phyloP scores from a whole-genome alignment of 495 filamentous ascomycete genomes.

The Xylaria cubensis region DNA sequence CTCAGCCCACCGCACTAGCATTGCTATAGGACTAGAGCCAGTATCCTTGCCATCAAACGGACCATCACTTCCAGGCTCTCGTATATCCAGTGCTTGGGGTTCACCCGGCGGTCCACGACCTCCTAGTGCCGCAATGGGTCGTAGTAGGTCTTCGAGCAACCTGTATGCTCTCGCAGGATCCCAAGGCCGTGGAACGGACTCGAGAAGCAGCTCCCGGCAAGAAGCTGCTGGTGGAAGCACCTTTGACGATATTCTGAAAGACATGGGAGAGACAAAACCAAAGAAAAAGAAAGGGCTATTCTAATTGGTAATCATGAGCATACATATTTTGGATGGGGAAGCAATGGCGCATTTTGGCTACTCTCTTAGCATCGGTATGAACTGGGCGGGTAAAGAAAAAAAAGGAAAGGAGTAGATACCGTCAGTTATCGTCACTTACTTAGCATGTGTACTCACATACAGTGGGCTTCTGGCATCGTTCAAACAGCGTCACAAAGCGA shows the following conservation, averaged over 20 bases:
- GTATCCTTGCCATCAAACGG: constrained; percentile 36
- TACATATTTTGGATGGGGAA: constrained; percentile 20
- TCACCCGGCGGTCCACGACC: constrained; percentile 39
- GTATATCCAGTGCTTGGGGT: constrained; percentile 36
- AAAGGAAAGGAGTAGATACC: not conserved
- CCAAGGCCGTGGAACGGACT: constrained; percentile 24
- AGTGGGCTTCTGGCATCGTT: not conserved
- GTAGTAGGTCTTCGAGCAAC: constrained; percentile 41
- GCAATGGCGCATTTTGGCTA: constrained; percentile 30
- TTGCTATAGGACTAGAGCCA: constrained; percentile 56
- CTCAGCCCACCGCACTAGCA: constrained; percentile 48
- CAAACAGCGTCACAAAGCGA: not conserved
- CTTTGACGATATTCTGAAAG: constrained; percentile 70
- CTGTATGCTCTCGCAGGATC: constrained; percentile 32
- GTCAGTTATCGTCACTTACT: not conserved
- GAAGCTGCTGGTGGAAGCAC: constrained; percentile 56
- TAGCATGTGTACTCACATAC: not conserved
- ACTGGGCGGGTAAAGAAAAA: constrained; percentile 20
- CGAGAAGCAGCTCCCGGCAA: constrained; percentile 43
- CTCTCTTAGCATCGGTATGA: constrained; percentile 29
- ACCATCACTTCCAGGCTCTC: constrained; percentile 31
- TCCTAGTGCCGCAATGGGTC: constrained; percentile 33
- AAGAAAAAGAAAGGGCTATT: constrained; percentile 55
- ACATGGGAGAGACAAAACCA: constrained; percentile 46
- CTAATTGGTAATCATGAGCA: constrained; percentile 33